Percentiles rank a stretch among this genome's conserved stretches.
Evolutionary conservation across 768 basidiomycete species (phyloP).

Genomic region (Favolaschia claudopus): DNA sequence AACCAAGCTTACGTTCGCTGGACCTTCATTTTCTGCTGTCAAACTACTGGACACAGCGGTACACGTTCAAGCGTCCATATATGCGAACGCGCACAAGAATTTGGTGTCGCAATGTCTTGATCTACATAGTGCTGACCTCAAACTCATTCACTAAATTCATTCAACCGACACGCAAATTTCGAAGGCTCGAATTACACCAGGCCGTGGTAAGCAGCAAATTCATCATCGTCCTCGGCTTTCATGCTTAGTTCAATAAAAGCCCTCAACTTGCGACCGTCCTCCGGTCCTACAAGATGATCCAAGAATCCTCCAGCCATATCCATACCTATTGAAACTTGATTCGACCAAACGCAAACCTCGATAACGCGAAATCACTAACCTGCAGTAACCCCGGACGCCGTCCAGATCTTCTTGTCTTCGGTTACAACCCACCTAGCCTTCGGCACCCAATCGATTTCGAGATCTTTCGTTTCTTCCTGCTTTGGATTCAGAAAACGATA

Average conservation of each 20-base stretch:
- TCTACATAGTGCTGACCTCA: too few species aligned
- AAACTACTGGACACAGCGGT: too few species aligned
- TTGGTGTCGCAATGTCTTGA: too few species aligned
- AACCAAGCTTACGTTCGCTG: too few species aligned
- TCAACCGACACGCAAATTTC: too few species aligned
- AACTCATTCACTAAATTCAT: too few species aligned
- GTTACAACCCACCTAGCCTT: slow-evolving; percentile 46
- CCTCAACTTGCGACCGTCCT: slow-evolving; percentile 21
- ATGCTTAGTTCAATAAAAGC: slow-evolving; percentile 30
- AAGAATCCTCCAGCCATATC: slow-evolving; percentile 46
- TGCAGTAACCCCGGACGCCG: slow-evolving; percentile 46
- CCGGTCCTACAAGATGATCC: slow-evolving; percentile 36
- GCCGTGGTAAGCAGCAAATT: slow-evolving; percentile 36
- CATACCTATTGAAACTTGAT: slow-evolving; percentile 31
- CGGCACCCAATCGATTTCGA: slow-evolving; percentile 42
- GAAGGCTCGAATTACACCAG: slow-evolving; percentile 19
- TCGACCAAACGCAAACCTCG: slow-evolving; percentile 22
- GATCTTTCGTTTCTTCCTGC: slow-evolving; percentile 32
- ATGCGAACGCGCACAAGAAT: too few species aligned
- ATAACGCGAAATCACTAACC: slow-evolving; percentile 27
- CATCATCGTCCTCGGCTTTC: slow-evolving; percentile 33
- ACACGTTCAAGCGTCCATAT: too few species aligned
- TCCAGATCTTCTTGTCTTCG: slow-evolving; percentile 48
- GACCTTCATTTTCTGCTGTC: too few species aligned
- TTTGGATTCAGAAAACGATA: not conserved